Base-by-base conservation (phyloP, 2,329 filamentous ascomycete genomes). In the Paecilomyces fulvus region DNA sequence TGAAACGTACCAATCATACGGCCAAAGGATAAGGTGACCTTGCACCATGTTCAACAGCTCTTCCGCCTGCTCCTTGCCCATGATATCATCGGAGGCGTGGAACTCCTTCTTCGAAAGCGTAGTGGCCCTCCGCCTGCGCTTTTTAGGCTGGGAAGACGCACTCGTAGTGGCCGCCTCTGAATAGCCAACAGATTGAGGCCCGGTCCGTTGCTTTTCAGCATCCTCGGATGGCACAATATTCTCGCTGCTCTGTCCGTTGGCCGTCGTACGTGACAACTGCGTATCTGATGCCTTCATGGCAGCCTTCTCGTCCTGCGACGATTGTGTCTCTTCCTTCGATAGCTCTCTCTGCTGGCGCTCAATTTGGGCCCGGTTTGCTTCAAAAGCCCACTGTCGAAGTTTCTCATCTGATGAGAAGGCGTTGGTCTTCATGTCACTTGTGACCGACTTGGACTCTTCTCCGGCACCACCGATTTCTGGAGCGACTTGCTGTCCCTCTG, bases 1-100 rank as follows among this genome's bases (percentile, higher is more conserved):
- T 17, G 52, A 4, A 49, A 71, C 77, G 63, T 70, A 82, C 83
- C 95, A 99, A 67, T 99, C 90, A 73, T 97, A 96, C 5, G 94
- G 94, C 79, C 95, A 99, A 61, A 90, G 78, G 25, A 99, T 92
- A 54, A 99, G 73, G 69, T 92, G 86, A 1, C 94, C 94, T 72
- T 97, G 92, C 25, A 94, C 82, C 76, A 94, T 76, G 60, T 84
- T 83, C 62, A 96, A 77, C 63, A 97, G 74, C 64, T 89, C 87
- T 69, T 95, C 92, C 1, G 91, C 89, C 62, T 95, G 89, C 5
- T 82, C 80, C 55, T 83, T 83, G 28, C 82, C 80, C 54, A 96
- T 79, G 62, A 96, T 77, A 53, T 95, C 90, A 59, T 96, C 92
- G 1, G 80, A 76, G 12, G 81, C 75, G 60, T 72, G 73, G 60